A percentile compares a stretch with the other conserved stretches of the same genome.
phyloP scores from a whole-genome alignment of 2,329 filamentous ascomycete genomes.

The Ceratocystis variospora region DNA sequence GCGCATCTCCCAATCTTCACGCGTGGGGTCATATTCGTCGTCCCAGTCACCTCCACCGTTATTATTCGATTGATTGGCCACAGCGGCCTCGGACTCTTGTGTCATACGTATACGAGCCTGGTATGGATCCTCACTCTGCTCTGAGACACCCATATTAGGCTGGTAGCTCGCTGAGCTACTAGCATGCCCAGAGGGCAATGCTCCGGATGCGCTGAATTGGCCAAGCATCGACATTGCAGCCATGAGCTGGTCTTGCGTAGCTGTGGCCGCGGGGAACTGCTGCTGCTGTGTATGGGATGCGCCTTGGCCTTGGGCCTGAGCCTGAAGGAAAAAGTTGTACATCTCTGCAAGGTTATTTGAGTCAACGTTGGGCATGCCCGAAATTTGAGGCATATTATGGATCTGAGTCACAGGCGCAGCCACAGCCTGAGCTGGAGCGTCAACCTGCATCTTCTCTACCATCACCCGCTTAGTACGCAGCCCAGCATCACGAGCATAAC shows the following conservation, averaged over 20 bases:
- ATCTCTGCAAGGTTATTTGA: slow-evolving; percentile 10
- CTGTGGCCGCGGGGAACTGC: slow-evolving; percentile 11
- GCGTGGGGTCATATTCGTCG: slow-evolving; percentile 19
- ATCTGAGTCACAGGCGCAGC: not conserved
- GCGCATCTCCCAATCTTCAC: slow-evolving; percentile 19
- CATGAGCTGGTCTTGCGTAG: slow-evolving; percentile 14
- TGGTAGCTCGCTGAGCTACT: slow-evolving; percentile 4
- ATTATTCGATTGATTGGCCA: slow-evolving; percentile 19
- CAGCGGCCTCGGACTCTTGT: slow-evolving; percentile 28
- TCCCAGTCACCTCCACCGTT: slow-evolving; percentile 9
- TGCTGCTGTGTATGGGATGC: slow-evolving; percentile 21
- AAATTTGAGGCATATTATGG: not conserved
- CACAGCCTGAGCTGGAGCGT: slow-evolving; percentile 16
- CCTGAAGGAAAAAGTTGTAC: slow-evolving; percentile 16
- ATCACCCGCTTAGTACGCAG: slow-evolving; percentile 25
- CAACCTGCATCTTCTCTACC: slow-evolving; percentile 24
- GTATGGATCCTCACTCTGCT: slow-evolving; percentile 29
- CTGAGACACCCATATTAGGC: slow-evolving; percentile 21
- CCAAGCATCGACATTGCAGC: slow-evolving; percentile 15
- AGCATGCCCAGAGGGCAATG: not conserved
- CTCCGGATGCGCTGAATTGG: slow-evolving; percentile 5
- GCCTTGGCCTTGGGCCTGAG: slow-evolving; percentile 11
- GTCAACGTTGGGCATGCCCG: not conserved
- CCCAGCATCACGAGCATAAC: slow-evolving; percentile 31
- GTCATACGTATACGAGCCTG: slow-evolving; percentile 30